Evolutionary conservation across 768 basidiomycete species (phyloP).

Genomic region (Suillus sp.): DNA sequence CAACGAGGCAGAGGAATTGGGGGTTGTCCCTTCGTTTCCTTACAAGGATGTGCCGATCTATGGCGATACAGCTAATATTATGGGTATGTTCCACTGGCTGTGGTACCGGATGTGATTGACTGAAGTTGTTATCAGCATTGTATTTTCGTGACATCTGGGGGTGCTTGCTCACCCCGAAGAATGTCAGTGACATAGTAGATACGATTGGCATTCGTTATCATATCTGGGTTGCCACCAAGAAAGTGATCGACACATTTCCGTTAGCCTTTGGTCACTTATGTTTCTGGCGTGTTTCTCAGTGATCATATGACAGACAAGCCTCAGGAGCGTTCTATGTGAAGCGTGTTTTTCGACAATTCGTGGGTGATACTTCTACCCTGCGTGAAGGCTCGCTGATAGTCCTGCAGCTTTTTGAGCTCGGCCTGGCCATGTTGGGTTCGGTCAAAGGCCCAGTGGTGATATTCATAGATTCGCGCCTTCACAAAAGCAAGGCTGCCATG

Average conservation of each 20-base stretch:
- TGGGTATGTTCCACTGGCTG: conserved; percentile 37
- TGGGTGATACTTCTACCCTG: conserved; percentile 14
- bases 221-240: conserved; percentile 36
- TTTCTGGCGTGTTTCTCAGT: neutral
- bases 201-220: conserved; percentile 35
- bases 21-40: conserved; percentile 38
- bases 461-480: conserved; percentile 52
- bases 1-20: conserved; percentile 22
- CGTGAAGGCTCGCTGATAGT: neutral
- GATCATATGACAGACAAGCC: neutral
- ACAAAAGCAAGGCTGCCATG: conserved; percentile 41
- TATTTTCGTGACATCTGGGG: conserved; percentile 37
- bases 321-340: neutral
- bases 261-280: conserved; percentile 1
- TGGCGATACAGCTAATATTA: conserved; percentile 45
- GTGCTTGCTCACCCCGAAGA: conserved; percentile 37
- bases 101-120: conserved; percentile 1
- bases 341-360: conserved; percentile 30
- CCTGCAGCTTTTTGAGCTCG: conserved; percentile 53
- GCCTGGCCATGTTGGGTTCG: conserved; percentile 44
- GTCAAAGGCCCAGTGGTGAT: conserved; percentile 50
- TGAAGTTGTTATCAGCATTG: conserved; percentile 26
- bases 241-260: conserved; percentile 31
- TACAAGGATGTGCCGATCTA: conserved; percentile 31
- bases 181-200: conserved; percentile 27